These are phyloP conservation scores for Trichosporon faecale DNA, from an alignment of 1,284 basidiomycete genomes.

Conservation along the genomic window DNA sequence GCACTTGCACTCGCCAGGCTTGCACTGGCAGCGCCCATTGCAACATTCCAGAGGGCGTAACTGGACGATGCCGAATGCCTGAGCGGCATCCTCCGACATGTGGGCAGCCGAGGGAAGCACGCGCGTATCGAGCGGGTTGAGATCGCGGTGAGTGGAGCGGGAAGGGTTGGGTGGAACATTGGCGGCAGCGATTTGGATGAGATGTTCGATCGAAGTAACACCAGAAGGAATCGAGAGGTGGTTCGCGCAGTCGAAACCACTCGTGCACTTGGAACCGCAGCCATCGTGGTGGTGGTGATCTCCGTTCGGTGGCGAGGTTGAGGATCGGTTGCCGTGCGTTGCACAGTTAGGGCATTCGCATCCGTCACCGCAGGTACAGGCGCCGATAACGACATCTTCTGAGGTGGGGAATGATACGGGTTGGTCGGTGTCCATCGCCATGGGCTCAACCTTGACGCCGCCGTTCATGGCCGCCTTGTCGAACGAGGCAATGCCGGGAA, in stretches of 20 bases:
- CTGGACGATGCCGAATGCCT: constrained; percentile 43
- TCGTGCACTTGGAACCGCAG: constrained; percentile 43
- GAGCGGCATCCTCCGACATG: constrained; percentile 39
- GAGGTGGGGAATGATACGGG: constrained; percentile 44
- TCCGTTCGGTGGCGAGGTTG: constrained; percentile 13
- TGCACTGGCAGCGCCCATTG: constrained; percentile 50
- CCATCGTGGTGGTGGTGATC: constrained; percentile 26
- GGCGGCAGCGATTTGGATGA: constrained; percentile 46
- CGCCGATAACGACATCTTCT: constrained; percentile 46
- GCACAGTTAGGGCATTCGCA: constrained; percentile 51
- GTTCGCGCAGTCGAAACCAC: constrained; percentile 46
- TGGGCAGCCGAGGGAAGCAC: constrained; percentile 40
- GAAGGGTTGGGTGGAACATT: constrained; percentile 39
- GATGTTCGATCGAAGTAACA: constrained; percentile 47
- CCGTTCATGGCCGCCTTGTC: constrained; percentile 38
- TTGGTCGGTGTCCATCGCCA: constrained; percentile 37
- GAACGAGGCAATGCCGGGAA: constrained; percentile 45
- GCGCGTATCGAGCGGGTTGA: constrained; percentile 43
- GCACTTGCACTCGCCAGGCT: constrained; percentile 49
- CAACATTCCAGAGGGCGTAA: constrained; percentile 52
- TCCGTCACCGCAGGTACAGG: constrained; percentile 51
- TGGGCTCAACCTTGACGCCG: constrained; percentile 37
- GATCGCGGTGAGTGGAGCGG: constrained; percentile 12
- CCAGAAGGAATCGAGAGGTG: constrained; percentile 47
- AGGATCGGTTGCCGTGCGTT: constrained; percentile 39